Evolutionary conservation across 257 asterid species (phyloP).

Genomic region (Ilex asprella): DNA sequence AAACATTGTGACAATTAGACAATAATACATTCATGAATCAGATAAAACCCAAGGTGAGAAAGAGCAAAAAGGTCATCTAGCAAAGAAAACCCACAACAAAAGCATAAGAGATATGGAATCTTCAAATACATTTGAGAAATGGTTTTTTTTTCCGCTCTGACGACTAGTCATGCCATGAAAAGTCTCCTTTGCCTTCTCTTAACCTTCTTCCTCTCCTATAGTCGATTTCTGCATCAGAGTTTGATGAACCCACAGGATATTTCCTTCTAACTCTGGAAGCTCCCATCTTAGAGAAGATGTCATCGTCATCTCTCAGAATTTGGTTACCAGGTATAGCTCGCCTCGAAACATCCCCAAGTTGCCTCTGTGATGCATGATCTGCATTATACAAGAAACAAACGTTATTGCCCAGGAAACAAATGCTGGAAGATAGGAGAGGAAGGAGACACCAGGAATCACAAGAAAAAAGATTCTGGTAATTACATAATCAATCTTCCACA

Average conservation of each 20-base stretch:
- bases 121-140: constrained; percentile 22
- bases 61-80: constrained; percentile 20
- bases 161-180: constrained; percentile 25
- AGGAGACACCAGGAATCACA: too few relatives aligned
- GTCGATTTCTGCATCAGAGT: constrained; percentile 90
- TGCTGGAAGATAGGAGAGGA: too few relatives aligned
- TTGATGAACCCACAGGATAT: constrained; percentile 58
- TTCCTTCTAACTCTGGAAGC: constrained; percentile 50
- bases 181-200: constrained; percentile 55
- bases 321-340: constrained; percentile 33
- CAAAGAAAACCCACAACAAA: constrained; percentile 18
- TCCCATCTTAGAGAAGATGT: constrained; percentile 46
- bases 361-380: constrained; percentile 47
- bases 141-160: constrained; percentile 2
- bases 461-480: too few relatives aligned
- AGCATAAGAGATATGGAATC: constrained; percentile 12
- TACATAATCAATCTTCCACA: too few relatives aligned
- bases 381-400: constrained; percentile 13
- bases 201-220: constrained; percentile 80
- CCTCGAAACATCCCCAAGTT: constrained; percentile 31
- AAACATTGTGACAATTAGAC: too few relatives aligned
- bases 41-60: constrained; percentile 4
- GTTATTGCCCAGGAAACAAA: constrained; percentile 3
- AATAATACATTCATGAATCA: constrained; percentile 1
- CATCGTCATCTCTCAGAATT: constrained; percentile 56